A percentile compares a stretch with the other conserved stretches of the same genome.
Conservation (phyloP, 331 rosid species). For the Pyracantha coccinea region DNA sequence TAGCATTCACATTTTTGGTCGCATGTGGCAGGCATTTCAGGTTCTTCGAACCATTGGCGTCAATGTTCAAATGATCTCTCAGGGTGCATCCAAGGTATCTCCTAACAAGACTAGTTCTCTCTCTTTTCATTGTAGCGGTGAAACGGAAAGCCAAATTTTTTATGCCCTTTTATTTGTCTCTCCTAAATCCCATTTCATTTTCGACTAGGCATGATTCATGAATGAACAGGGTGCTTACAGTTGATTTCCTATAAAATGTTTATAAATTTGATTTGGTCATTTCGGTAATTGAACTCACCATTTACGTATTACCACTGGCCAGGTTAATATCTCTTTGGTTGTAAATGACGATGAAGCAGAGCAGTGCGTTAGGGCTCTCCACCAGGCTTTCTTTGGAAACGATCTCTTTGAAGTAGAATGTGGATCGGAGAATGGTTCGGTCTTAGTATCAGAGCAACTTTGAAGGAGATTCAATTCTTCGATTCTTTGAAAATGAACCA, state of each 20-base stretch:
- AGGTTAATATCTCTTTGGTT: constrained; percentile 90
- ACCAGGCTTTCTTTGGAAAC: constrained; percentile 59
- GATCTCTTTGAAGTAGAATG: constrained; percentile 21
- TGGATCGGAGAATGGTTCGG: constrained; percentile 32
- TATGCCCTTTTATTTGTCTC: too few species aligned
- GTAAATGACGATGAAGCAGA: constrained; percentile 84
- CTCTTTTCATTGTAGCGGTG: background rate
- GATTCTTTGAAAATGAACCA: background rate
- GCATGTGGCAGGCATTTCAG: constrained; percentile 52
- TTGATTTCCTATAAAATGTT: background rate
- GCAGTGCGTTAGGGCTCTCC: constrained; percentile 76
- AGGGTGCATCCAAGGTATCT: constrained; percentile 92
- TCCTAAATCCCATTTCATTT: background rate
- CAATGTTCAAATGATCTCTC: constrained; percentile 98
- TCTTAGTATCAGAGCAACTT: constrained; percentile 2
- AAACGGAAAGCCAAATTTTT: background rate
- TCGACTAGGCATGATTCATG: background rate
- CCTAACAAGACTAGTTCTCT: background rate
- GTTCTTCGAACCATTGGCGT: constrained; percentile 76
- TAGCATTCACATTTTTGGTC: background rate
- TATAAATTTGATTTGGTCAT: background rate
- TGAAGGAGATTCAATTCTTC: background rate
- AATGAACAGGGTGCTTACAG: background rate
- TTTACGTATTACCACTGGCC: constrained; percentile 6
- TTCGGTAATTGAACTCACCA: background rate